These are phyloP conservation scores for Fragaria iinumae DNA, from an alignment of 306 rosid genomes.

Conservation along the genomic window DNA sequence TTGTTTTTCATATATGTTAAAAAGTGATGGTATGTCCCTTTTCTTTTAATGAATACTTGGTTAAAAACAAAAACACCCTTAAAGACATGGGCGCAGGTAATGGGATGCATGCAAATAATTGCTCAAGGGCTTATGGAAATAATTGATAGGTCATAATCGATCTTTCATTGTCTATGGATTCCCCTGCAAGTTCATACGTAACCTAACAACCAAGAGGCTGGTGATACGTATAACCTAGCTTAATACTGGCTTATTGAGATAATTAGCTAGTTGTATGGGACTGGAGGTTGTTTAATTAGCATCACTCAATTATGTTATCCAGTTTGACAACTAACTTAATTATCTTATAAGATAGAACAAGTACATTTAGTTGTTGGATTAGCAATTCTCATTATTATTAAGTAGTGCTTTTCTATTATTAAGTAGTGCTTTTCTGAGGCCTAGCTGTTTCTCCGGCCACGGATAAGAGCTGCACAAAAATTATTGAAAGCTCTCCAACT, in stretches of 20 bases:
- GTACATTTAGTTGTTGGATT: neutral
- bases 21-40: too few relatives aligned
- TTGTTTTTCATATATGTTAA: neutral
- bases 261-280: neutral
- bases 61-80: too few relatives aligned
- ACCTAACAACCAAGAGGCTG: neutral
- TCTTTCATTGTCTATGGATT: neutral
- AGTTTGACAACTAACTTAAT: too few relatives aligned
- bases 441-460: neutral
- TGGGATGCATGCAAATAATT: neutral
- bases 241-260: too few relatives aligned
- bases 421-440: too few relatives aligned
- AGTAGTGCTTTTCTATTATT: too few relatives aligned
- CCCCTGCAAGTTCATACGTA: neutral
- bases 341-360: neutral
- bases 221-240: too few relatives aligned
- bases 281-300: neutral
- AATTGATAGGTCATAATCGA: neutral
- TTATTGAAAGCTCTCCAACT: neutral
- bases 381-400: neutral
- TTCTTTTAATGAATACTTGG: too few relatives aligned
- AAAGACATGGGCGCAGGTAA: too few relatives aligned
- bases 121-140: neutral
- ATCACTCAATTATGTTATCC: neutral
- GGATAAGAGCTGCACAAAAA: neutral